Conservation (phyloP, 75 land plant genomes). For the Gnetum montanum region DNA sequence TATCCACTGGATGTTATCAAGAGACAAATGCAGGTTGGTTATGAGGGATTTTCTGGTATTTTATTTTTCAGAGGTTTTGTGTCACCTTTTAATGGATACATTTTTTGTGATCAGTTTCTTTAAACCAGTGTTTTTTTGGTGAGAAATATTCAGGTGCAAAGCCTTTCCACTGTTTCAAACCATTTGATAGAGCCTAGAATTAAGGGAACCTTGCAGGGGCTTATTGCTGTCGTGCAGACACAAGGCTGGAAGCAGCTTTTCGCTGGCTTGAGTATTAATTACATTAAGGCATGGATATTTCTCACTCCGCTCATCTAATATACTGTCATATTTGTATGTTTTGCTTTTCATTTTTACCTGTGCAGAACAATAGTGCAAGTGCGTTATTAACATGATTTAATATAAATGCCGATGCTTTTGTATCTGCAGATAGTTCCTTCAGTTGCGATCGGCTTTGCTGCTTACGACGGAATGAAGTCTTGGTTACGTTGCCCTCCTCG, state of each 20-base stretch:
- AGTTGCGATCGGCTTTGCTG: conserved; percentile 95
- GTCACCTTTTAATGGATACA: too few species aligned
- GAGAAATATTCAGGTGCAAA: conserved; percentile 35
- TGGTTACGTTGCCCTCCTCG: conserved; percentile 73
- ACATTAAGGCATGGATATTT: conserved; percentile 63
- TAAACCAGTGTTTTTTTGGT: neutral
- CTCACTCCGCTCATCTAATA: neutral
- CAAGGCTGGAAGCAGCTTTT: conserved; percentile 95
- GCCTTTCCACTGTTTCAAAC: conserved; percentile 5
- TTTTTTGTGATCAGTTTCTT: neutral
- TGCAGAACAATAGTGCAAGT: neutral
- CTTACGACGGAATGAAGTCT: conserved; percentile 75
- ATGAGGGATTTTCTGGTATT: neutral
- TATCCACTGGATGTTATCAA: conserved; percentile 96
- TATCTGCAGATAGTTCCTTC: conserved; percentile 87
- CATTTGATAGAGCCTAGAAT: conserved; percentile 9
- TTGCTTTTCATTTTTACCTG: neutral
- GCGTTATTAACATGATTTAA: too few species aligned
- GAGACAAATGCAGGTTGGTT: conserved; percentile 93
- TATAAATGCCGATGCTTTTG: too few species aligned
- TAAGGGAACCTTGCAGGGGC: conserved; percentile 76
- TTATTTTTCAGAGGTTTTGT: neutral
- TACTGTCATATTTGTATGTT: neutral
- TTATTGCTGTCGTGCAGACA: conserved; percentile 36
- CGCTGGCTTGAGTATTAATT: conserved; percentile 93